Conservation (phyloP, 306 rosid genomes). For the Quercus berberidifolia region DNA sequence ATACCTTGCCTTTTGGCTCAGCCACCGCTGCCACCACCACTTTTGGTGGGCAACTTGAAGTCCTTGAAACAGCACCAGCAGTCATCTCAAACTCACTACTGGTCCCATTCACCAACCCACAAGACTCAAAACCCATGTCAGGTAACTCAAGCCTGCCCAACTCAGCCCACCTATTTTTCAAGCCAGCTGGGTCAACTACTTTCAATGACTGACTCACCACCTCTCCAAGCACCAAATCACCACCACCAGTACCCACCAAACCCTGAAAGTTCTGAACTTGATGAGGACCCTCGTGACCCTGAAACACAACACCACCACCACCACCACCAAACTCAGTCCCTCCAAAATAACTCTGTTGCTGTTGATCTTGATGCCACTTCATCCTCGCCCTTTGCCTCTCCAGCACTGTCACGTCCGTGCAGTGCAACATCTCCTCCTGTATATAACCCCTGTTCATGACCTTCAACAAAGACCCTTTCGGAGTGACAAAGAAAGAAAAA, state of each 20-base stretch:
- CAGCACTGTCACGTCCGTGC: constrained; percentile 45
- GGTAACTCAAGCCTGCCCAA: constrained; percentile 29
- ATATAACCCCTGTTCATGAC: constrained; percentile 23
- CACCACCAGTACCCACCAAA: constrained; percentile 2
- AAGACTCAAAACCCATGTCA: constrained; percentile 11
- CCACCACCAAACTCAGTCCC: constrained; percentile 29
- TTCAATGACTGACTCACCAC: constrained; percentile 35
- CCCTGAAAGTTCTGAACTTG: constrained; percentile 26
- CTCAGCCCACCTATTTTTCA: constrained; percentile 47
- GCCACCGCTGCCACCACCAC: constrained; percentile 14
- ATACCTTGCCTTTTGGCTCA: constrained; percentile 16
- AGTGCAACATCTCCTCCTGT: constrained; percentile 43
- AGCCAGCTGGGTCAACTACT: constrained; percentile 31
- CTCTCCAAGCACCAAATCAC: constrained; percentile 30
- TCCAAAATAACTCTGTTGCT: constrained; percentile 14
- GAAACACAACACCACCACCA: constrained; percentile 14
- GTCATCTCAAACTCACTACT: constrained; percentile 25
- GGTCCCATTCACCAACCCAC: constrained; percentile 9
- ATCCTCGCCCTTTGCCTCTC: constrained; percentile 44
- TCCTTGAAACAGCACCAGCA: constrained; percentile 43
- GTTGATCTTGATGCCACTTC: constrained; percentile 27
- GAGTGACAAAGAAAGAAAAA: neutral
- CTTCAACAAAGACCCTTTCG: neutral
- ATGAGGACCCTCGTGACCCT: neutral
- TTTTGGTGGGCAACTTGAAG: constrained; percentile 52